A percentile compares a stretch with the other conserved stretches of the same genome.
Evolutionary conservation across 169 alveolate genomes (phyloP).

Genomic region (Plasmodium yoelii): DNA sequence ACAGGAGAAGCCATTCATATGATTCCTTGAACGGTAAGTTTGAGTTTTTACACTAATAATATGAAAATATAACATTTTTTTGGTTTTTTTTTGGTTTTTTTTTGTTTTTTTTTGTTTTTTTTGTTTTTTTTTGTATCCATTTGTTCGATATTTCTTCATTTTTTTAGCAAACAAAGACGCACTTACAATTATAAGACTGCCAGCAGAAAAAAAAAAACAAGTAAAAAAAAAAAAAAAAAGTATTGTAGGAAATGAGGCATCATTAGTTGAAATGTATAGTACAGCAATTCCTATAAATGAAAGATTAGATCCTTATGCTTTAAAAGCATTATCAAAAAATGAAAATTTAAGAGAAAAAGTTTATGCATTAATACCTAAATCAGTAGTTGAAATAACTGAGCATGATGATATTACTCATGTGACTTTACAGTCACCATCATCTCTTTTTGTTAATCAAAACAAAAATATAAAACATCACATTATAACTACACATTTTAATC

Average conservation of each 20-base stretch:
- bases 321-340: conserved; percentile 62
- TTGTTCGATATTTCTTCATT: neutral
- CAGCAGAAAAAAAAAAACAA: conserved; percentile 72
- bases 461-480: conserved; percentile 63
- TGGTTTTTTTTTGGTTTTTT: too few species aligned
- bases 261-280: conserved; percentile 74
- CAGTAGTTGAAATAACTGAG: conserved; percentile 69
- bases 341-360: conserved; percentile 35
- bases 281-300: conserved; percentile 72
- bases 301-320: conserved; percentile 53
- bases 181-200: conserved; percentile 58
- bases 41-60: too few species aligned
- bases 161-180: conserved; percentile 49
- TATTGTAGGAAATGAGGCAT: conserved; percentile 17
- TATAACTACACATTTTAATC: conserved; percentile 29
- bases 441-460: conserved; percentile 67
- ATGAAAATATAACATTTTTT: too few species aligned
- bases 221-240: conserved; percentile 75
- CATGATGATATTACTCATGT: conserved; percentile 70
- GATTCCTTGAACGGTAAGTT: conserved; percentile 46
- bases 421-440: conserved; percentile 69
- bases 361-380: conserved; percentile 75
- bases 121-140: neutral
- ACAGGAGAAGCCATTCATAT: conserved; percentile 17
- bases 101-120: neutral